Conservation (phyloP, 805 yeast genomes). For the Saccharomycopsis sp. region DNA sequence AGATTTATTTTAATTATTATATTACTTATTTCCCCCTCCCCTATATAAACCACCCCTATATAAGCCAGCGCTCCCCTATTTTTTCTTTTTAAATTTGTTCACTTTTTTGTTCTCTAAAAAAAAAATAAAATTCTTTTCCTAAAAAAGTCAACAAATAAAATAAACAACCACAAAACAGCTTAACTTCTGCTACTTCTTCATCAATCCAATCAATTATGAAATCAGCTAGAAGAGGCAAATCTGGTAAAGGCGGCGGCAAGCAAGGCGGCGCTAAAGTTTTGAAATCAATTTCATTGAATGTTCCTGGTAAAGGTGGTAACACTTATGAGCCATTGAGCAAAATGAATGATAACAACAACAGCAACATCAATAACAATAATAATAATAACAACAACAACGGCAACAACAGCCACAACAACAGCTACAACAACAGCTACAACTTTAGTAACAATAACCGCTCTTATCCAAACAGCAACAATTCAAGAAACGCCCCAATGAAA, state of each 20-base stretch:
- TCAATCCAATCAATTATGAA: no score
- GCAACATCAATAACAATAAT: not conserved
- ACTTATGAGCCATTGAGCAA: not conserved
- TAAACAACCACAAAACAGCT: no score
- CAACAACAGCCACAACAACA: not conserved
- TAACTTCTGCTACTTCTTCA: no score
- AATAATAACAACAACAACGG: not conserved
- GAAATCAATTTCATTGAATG: constrained; percentile 1
- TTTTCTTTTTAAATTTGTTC: no score
- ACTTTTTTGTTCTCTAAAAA: no score
- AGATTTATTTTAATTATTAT: no score
- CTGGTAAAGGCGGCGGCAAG: not conserved
- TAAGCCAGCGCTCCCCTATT: no score
- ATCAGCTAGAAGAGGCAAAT: no score
- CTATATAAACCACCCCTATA: no score
- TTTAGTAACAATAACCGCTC: not conserved
- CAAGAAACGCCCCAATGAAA: not conserved
- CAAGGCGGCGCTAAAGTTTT: not conserved
- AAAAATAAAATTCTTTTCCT: no score
- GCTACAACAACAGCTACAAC: not conserved
- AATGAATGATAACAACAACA: not conserved
- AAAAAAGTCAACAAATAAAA: no score
- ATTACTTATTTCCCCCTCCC: no score
- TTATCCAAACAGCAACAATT: not conserved
- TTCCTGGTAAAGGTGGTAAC: not conserved